Evolutionary conservation across 73 alveolate genomes (phyloP).

Genomic region (Paramecium tetraurelia): DNA sequence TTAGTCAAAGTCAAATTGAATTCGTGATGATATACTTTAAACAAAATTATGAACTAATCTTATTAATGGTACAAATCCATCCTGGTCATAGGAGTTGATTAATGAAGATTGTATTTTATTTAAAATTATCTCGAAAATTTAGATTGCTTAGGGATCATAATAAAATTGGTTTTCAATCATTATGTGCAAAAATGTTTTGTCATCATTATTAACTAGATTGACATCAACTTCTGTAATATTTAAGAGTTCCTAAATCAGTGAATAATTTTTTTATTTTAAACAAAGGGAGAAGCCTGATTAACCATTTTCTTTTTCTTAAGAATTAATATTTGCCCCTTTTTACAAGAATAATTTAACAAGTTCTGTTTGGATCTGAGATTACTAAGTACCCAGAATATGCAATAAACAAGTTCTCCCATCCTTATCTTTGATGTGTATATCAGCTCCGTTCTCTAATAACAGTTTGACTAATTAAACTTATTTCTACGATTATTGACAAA

Average conservation of each 20-base stretch:
- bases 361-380: neutral
- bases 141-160: neutral
- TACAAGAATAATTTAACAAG: neutral
- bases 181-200: neutral
- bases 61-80: neutral
- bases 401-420: conserved; percentile 77
- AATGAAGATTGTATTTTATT: neutral
- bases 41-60: neutral
- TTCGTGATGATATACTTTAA: neutral
- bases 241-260: neutral
- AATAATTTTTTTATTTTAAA: neutral
- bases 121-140: neutral
- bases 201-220: neutral
- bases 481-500: conserved; percentile 57
- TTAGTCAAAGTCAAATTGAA: neutral
- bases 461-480: conserved; percentile 57
- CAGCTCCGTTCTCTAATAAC: conserved; percentile 72
- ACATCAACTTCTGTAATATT: neutral
- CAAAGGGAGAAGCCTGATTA: neutral
- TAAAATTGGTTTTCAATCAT: neutral
- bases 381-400: neutral
- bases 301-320: neutral
- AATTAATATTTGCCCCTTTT: neutral
- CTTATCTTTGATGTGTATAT: conserved; percentile 74
- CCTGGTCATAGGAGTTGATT: neutral